A percentile compares a stretch with the other conserved stretches of the same genome.
phyloP scores from a whole-genome alignment of 768 basidiomycete species.

The Paxillus ammoniavirescens region DNA sequence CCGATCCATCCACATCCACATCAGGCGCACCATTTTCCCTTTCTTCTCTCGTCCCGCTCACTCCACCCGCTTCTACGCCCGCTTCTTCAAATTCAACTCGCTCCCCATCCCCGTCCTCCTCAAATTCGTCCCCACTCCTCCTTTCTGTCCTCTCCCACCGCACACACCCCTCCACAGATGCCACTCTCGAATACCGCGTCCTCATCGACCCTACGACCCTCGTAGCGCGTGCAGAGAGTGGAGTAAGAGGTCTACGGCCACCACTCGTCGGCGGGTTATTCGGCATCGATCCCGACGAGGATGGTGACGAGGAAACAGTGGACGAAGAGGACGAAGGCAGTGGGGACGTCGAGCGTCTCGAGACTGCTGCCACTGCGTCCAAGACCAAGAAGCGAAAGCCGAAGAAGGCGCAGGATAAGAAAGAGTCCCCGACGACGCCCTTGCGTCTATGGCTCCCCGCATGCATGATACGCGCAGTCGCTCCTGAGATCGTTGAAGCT shows the following conservation, averaged over 20 bases:
- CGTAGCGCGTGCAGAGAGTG: constrained; percentile 61
- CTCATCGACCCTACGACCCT: constrained; percentile 69
- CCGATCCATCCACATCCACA: constrained; percentile 3
- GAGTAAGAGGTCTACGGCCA: constrained; percentile 61
- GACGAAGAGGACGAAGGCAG: constrained; percentile 36
- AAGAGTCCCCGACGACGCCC: constrained; percentile 45
- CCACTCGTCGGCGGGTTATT: constrained; percentile 36
- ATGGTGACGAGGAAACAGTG: constrained; percentile 44
- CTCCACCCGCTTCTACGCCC: not conserved
- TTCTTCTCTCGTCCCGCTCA: constrained; percentile 3
- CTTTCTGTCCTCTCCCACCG: constrained; percentile 66
- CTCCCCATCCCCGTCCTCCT: not conserved
- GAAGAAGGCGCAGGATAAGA: constrained; percentile 21
- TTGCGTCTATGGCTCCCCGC: constrained; percentile 83
- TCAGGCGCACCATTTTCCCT: constrained; percentile 14
- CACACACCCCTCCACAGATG: constrained; percentile 68
- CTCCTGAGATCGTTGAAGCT: constrained; percentile 59
- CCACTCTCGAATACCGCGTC: constrained; percentile 74
- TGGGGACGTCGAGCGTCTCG: constrained; percentile 17
- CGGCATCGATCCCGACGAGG: constrained; percentile 46
- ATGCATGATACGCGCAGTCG: constrained; percentile 66
- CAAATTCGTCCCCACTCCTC: constrained; percentile 46
- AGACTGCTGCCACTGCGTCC: constrained; percentile 23
- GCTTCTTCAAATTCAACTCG: not conserved
- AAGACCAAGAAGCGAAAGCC: constrained; percentile 20